Evolutionary conservation across 202 grass and related monocot species (phyloP).

Genomic region (Elaeis oleifera): DNA sequence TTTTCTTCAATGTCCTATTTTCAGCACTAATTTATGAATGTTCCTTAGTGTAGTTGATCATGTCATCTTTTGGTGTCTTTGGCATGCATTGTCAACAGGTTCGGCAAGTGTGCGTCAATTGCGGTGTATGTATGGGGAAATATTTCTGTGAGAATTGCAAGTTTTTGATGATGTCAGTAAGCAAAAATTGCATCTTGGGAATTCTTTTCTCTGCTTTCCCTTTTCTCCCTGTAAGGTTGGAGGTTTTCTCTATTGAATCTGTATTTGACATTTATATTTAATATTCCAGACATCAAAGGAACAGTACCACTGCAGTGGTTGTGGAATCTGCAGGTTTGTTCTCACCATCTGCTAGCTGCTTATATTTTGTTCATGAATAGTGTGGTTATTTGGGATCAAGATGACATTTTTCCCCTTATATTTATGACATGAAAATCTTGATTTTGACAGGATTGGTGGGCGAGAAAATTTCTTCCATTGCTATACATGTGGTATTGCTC

Average conservation of each 20-base stretch:
- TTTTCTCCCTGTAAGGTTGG: neutral
- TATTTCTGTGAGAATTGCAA: conserved; percentile 93
- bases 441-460: conserved; percentile 68
- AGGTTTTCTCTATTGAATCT: neutral
- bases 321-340: conserved; percentile 83
- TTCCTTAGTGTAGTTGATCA: no score
- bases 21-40: no score
- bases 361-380: neutral
- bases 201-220: no score
- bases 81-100: conserved; percentile 31
- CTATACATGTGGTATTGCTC: conserved; percentile 67
- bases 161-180: conserved; percentile 89
- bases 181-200: neutral
- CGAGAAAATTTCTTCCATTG: conserved; percentile 92
- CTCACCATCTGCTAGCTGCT: neutral
- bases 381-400: no score
- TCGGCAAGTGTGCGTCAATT: conserved; percentile 59
- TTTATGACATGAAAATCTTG: neutral
- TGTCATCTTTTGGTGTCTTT: no score
- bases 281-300: conserved; percentile 67
- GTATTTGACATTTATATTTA: conserved; percentile 22
- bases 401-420: no score
- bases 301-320: conserved; percentile 85
- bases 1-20: no score
- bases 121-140: conserved; percentile 75